Conservation (phyloP, 2,329 filamentous ascomycete species). For the Hymenoscyphus scutula region DNA sequence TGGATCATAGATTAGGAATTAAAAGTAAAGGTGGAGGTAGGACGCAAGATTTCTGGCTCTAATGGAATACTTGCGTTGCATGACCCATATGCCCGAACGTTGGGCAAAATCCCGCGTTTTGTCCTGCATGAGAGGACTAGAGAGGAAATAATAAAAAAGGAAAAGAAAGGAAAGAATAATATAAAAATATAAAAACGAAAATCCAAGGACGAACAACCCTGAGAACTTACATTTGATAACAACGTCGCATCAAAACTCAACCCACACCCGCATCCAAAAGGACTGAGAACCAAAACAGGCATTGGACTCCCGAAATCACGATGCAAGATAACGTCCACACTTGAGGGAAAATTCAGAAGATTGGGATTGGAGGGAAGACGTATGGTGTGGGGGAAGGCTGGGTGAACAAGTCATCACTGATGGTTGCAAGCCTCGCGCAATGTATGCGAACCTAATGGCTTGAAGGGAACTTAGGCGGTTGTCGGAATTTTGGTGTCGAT, state of each 20-base stretch:
- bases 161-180: neutral
- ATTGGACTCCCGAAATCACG: neutral
- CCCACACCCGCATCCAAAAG: neutral
- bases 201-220: neutral
- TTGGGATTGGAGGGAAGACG: neutral
- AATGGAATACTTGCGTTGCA: neutral
- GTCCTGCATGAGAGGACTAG: neutral
- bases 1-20: too few species aligned
- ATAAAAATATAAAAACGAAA: neutral
- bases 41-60: too few species aligned
- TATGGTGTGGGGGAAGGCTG: neutral
- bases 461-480: neutral
- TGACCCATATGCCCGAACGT: neutral
- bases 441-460: conserved; percentile 2
- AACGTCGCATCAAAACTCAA: neutral
- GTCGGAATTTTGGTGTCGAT: neutral
- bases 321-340: neutral
- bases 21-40: too few species aligned
- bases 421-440: neutral
- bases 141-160: neutral
- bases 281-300: too few species aligned
- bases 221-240: neutral
- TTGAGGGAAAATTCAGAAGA: neutral
- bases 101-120: neutral
- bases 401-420: conserved; percentile 3